Percentiles rank a stretch among this genome's conserved stretches.
These are phyloP conservation scores for Adansonia digitata DNA, from an alignment of 345 rosid genomes.

Conservation along the genomic window DNA sequence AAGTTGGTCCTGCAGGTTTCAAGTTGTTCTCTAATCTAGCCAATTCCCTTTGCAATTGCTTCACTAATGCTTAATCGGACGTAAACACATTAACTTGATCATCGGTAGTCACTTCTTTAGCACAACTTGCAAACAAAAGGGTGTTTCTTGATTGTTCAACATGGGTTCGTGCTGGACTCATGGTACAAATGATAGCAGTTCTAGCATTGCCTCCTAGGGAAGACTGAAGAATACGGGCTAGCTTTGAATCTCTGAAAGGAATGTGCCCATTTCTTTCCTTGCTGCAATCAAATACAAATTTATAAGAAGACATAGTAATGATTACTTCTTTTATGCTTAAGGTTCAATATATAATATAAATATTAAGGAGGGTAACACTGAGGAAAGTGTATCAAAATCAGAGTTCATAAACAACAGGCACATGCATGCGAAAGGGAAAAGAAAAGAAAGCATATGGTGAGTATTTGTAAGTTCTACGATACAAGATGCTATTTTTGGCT, in stretches of 20 bases:
- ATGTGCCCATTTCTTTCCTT: conserved; percentile 4
- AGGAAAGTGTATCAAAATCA: not conserved
- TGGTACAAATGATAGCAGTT: not conserved
- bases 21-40: not conserved
- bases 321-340: not conserved
- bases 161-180: conserved; percentile 2
- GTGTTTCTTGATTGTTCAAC: conserved; percentile 4
- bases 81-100: not conserved
- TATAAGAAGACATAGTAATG: not conserved
- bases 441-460: not conserved
- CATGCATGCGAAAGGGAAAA: not conserved
- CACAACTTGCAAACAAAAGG: not conserved
- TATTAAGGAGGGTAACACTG: not conserved
- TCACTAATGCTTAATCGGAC: not conserved
- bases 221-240: conserved; percentile 2
- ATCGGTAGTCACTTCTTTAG: not conserved
- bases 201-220: conserved; percentile 3
- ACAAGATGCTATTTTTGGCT: conserved; percentile 6
- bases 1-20: not conserved
- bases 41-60: not conserved
- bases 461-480: not conserved
- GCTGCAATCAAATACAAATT: not conserved
- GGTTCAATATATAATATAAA: not conserved
- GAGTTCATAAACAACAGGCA: not conserved
- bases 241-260: conserved; percentile 2